phyloP scores from a whole-genome alignment of 345 rosid genomes.

The Euphorbia tirucalli region DNA sequence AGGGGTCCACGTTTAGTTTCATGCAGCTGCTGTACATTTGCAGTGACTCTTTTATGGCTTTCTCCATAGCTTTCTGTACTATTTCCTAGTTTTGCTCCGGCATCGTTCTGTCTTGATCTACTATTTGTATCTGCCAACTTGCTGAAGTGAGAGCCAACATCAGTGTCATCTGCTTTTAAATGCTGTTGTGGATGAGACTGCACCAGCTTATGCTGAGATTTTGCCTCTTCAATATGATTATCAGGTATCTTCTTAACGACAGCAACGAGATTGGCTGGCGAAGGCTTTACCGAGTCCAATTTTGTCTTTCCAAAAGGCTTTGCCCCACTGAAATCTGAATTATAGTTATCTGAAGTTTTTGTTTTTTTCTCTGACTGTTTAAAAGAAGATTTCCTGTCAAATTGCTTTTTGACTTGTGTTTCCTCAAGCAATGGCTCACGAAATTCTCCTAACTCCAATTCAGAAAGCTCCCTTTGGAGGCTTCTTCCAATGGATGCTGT shows the following conservation, averaged over 20 bases:
- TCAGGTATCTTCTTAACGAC: slow-evolving; percentile 54
- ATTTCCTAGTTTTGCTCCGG: slow-evolving; percentile 41
- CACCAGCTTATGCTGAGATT: slow-evolving; percentile 36
- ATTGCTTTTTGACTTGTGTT: slow-evolving; percentile 45
- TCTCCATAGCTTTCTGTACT: slow-evolving; percentile 65
- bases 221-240: slow-evolving; percentile 46
- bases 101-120: slow-evolving; percentile 54
- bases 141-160: slow-evolving; percentile 41
- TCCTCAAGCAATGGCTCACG: slow-evolving; percentile 65
- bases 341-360: slow-evolving; percentile 54
- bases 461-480: slow-evolving; percentile 75
- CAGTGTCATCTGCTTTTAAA: slow-evolving; percentile 43
- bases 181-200: slow-evolving; percentile 51
- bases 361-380: slow-evolving; percentile 53
- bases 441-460: slow-evolving; percentile 92
- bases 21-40: slow-evolving; percentile 36
- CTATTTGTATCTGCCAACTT: slow-evolving; percentile 43
- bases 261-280: slow-evolving; percentile 39
- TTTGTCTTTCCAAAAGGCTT: slow-evolving; percentile 52
- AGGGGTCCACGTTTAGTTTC: slow-evolving; percentile 52
- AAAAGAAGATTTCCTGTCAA: slow-evolving; percentile 60
- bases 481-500: slow-evolving; percentile 47
- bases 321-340: slow-evolving; percentile 48
- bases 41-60: slow-evolving; percentile 49
- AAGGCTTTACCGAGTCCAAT: slow-evolving; percentile 49